These are phyloP conservation scores for Aleurites moluccanus DNA, from an alignment of 441 rosid genomes.

Conservation along the genomic window DNA sequence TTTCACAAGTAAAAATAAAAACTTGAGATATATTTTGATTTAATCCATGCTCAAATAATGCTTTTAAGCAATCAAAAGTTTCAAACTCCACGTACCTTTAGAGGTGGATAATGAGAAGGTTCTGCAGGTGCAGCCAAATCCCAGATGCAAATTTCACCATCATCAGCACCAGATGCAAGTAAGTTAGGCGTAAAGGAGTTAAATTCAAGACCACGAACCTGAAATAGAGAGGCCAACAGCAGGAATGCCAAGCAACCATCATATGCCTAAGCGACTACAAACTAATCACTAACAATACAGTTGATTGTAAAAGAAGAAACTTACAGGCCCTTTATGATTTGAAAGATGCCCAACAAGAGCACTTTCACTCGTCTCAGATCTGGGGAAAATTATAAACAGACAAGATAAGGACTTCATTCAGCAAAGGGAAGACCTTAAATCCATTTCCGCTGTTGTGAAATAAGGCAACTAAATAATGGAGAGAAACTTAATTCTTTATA, in stretches of 20 bases:
- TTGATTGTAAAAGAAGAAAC: conserved; percentile 30
- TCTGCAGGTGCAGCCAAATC: conserved; percentile 76
- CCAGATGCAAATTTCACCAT: conserved; percentile 98
- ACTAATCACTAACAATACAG: background rate
- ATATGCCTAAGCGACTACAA: conserved; percentile 14
- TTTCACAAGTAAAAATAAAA: background rate
- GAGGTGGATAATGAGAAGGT: conserved; percentile 86
- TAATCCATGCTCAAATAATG: background rate
- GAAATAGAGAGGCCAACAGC: conserved; percentile 24
- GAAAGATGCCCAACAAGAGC: conserved; percentile 73
- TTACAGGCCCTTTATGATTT: conserved; percentile 93
- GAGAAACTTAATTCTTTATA: background rate
- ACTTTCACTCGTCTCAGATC: conserved; percentile 62
- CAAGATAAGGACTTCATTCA: conserved; percentile 5
- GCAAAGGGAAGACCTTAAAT: background rate
- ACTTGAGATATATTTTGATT: background rate
- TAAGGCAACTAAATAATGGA: background rate
- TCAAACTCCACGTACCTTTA: conserved; percentile 47
- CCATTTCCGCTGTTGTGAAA: background rate
- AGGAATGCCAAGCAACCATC: conserved; percentile 18
- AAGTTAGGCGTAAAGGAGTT: conserved; percentile 68
- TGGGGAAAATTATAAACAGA: conserved; percentile 29
- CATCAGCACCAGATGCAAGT: conserved; percentile 98
- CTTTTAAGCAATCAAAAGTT: background rate
- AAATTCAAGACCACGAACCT: conserved; percentile 99